These are phyloP conservation scores for Ampelocalamus luodianensis DNA, from an alignment of 176 grass and related monocot species.

Conservation along the genomic window DNA sequence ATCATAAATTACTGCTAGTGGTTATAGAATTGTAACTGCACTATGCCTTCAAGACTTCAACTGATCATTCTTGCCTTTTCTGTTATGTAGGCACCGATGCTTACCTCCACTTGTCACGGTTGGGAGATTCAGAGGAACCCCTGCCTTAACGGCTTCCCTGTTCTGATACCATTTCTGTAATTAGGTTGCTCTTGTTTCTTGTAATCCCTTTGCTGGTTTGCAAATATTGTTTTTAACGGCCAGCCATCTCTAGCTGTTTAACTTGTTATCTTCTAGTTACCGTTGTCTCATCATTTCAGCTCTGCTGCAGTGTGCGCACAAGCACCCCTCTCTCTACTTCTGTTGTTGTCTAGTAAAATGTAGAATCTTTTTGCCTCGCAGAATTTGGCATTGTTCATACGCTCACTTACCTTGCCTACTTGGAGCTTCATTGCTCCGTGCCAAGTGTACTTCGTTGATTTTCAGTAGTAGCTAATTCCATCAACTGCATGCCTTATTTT, in stretches of 20 bases:
- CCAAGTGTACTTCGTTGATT: neutral
- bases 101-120: slow-evolving; percentile 74
- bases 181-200: slow-evolving; percentile 39
- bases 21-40: neutral
- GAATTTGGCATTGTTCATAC: neutral
- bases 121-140: slow-evolving; percentile 78
- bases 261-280: neutral
- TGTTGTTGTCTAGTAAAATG: neutral
- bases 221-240: slow-evolving; percentile 33
- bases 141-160: slow-evolving; percentile 45
- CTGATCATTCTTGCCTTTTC: neutral
- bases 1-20: neutral
- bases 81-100: slow-evolving; percentile 65
- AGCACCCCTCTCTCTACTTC: neutral
- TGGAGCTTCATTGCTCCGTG: neutral
- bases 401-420: neutral
- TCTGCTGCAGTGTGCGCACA: slow-evolving; percentile 19
- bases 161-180: slow-evolving; percentile 27
- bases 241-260: slow-evolving; percentile 38
- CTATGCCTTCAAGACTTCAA: neutral
- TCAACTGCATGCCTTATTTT: neutral
- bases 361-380: neutral
- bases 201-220: slow-evolving; percentile 39
- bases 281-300: neutral
- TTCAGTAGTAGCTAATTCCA: neutral